Conservation (phyloP, 2,329 filamentous ascomycete species). For the Stenocarpella maydis region DNA sequence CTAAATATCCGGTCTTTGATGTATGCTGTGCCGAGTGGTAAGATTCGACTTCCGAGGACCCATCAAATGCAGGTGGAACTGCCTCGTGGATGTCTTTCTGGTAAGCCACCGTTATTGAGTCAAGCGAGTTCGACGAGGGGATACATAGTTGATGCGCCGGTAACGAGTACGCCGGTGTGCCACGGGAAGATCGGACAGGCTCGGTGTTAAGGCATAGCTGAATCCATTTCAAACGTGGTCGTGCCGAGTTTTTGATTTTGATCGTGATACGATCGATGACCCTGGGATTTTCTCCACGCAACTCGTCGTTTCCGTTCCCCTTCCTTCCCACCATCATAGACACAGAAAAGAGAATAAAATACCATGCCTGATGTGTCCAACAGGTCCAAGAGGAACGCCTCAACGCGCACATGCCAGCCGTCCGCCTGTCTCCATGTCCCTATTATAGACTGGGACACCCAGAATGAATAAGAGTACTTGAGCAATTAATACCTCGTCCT, state of each 20-base stretch:
- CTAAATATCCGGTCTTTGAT: background rate
- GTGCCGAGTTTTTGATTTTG: constrained; percentile 25
- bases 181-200: constrained; percentile 18
- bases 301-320: constrained; percentile 25
- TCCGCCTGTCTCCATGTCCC: constrained; percentile 27
- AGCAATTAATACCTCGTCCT: constrained; percentile 24
- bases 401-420: constrained; percentile 28
- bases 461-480: constrained; percentile 30
- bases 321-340: constrained; percentile 10
- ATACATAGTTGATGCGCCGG: background rate
- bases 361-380: constrained; percentile 30
- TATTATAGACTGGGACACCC: constrained; percentile 21
- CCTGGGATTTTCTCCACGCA: constrained; percentile 21
- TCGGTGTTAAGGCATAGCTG: constrained; percentile 20
- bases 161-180: constrained; percentile 5
- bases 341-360: background rate
- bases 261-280: constrained; percentile 25
- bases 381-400: constrained; percentile 29
- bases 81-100: background rate
- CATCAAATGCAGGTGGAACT: background rate
- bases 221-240: constrained; percentile 30
- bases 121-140: background rate
- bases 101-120: constrained; percentile 9
- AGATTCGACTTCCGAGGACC: background rate
- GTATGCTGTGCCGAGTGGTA: background rate